Percentiles rank a stretch among this genome's conserved stretches.
phyloP scores from a whole-genome alignment of 495 filamentous ascomycete genomes.

The Penicillium parvum region DNA sequence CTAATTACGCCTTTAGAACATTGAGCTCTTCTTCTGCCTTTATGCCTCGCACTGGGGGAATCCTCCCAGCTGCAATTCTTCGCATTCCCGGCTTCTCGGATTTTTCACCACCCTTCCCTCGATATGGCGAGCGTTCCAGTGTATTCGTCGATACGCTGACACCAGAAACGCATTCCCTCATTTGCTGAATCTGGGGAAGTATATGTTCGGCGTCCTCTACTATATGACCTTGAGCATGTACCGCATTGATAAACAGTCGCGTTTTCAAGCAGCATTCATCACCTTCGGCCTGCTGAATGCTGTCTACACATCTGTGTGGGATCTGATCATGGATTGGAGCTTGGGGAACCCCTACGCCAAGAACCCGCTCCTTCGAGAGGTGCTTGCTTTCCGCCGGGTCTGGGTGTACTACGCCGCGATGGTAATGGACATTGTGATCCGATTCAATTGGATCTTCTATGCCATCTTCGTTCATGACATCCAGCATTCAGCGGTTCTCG shows the following conservation, averaged over 20 bases:
- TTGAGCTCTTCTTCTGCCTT: slow-evolving; percentile 91
- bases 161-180: slow-evolving; percentile 87
- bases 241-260: slow-evolving; percentile 59
- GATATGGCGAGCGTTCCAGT: slow-evolving; percentile 86
- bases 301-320: slow-evolving; percentile 87
- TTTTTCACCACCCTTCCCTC: slow-evolving; percentile 82
- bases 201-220: slow-evolving; percentile 75
- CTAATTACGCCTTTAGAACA: slow-evolving; percentile 54
- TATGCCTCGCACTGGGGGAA: slow-evolving; percentile 72
- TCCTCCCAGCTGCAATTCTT: slow-evolving; percentile 76
- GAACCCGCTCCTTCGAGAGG: slow-evolving; percentile 68
- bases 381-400: slow-evolving; percentile 67
- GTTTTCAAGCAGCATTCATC: slow-evolving; percentile 66
- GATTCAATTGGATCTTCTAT: slow-evolving; percentile 96
- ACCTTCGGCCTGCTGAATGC: slow-evolving; percentile 73
- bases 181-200: slow-evolving; percentile 89
- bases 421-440: slow-evolving; percentile 77
- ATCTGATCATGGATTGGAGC: slow-evolving; percentile 95
- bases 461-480: slow-evolving; percentile 71
- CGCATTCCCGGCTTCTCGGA: slow-evolving; percentile 75
- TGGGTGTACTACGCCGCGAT: slow-evolving; percentile 86
- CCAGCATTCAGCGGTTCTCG: slow-evolving; percentile 74
- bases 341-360: slow-evolving; percentile 69
- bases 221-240: slow-evolving; percentile 75
- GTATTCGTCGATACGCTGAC: slow-evolving; percentile 82